Evolutionary conservation across 108 stramenopile genomes (phyloP), one percentile per base, ranked within the genome.

Genomic region (Cyclotella atomus): DNA sequence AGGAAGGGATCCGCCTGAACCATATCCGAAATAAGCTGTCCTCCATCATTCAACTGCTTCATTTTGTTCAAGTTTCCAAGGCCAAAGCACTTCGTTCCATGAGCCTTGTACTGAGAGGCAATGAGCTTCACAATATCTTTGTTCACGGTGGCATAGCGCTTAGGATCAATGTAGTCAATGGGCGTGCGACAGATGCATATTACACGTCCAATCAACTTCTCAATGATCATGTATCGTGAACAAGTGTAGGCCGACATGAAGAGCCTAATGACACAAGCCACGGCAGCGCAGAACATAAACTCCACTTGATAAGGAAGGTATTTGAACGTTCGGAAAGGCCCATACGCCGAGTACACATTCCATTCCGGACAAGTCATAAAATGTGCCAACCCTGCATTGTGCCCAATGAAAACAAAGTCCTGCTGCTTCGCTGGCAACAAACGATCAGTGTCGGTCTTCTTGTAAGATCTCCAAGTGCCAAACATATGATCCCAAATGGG

Each of bases 1-100:
- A 89, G 74, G 59, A 83, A 83, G 25, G 74, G 67, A 66, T 89
- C 88, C 1, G 83, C 66, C 61, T 85, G 73, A 17, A 89, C 76
- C 82, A 89, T 81, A 32, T 86, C 84, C 38, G 76, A 82, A 60
- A 89, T 85, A 29, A 85, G 85, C 49, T 76, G 53, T 23, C 88
- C 88, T 29, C 88, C 88, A 68, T 89, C 88, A 59, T 89, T 89
- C 19, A 89, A 68, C 68, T 89, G 88, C 79, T 89, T 89, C 88
- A 89, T 89, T 68, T 89, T 89, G 65, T 89, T 89, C 68, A 87
- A 78, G 73, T 89, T 89, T 33, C 88, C 88, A 16, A 89, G 82
- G 9, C 88, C 88, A 46, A 86, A 89, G 44, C 84, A 85, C 36
- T 75, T 47, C 16, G 88, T 89, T 59, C 85, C 85, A 30, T 81